Conservation (phyloP, 2,329 filamentous ascomycete species). For the Thermothelomyces thermophilus region DNA sequence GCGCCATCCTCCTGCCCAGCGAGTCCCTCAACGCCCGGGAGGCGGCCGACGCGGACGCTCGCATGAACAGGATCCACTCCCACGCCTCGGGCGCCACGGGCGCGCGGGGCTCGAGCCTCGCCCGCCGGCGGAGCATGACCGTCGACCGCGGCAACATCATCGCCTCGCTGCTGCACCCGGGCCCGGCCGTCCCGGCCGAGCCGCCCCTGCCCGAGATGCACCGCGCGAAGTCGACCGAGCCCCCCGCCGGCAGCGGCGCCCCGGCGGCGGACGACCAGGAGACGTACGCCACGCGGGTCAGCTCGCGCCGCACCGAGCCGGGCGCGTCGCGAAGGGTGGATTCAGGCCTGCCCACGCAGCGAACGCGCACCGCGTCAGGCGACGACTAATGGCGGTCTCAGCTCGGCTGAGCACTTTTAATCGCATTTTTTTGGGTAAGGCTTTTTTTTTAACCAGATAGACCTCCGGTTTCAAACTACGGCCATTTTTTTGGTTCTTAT, state of each 20-base stretch:
- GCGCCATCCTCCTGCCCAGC: constrained; percentile 53
- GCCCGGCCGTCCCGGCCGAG: constrained; percentile 34
- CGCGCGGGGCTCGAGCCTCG: constrained; percentile 26
- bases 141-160: constrained; percentile 39
- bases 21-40: constrained; percentile 50
- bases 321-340: constrained; percentile 5
- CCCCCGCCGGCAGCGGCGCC: not conserved
- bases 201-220: constrained; percentile 1
- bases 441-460: too few relatives aligned
- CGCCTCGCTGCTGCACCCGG: constrained; percentile 42
- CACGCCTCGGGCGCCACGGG: constrained; percentile 28
- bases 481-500: too few relatives aligned
- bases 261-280: constrained; percentile 10
- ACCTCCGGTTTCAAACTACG: not conserved
- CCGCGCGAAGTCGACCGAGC: constrained; percentile 12
- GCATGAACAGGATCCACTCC: constrained; percentile 33
- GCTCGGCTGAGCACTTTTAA: not conserved
- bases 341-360: not conserved
- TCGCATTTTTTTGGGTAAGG: too few relatives aligned
- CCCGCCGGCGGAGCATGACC: constrained; percentile 34
- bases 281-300: constrained; percentile 14
- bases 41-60: constrained; percentile 39
- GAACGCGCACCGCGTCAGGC: constrained; percentile 9
- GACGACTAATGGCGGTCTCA: not conserved
- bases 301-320: constrained; percentile 17